Conservation (phyloP, 495 filamentous ascomycete species). For the Lepraria neglecta region DNA sequence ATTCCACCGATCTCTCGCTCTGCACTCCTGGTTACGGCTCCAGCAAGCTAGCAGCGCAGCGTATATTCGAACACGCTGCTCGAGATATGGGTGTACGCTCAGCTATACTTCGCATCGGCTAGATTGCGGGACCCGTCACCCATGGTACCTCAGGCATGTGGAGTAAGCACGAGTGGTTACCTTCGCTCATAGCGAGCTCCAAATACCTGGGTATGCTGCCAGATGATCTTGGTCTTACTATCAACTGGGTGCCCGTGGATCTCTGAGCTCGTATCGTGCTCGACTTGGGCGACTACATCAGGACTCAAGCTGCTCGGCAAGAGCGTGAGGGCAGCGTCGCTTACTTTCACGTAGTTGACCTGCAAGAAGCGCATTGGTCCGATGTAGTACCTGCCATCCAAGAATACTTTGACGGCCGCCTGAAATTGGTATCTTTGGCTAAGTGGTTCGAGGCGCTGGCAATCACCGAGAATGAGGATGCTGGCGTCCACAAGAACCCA, state of each 20-base stretch:
- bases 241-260: conserved; percentile 54
- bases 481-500: background rate
- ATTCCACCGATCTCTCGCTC: conserved; percentile 19
- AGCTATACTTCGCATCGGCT: conserved; percentile 47
- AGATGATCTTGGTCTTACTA: conserved; percentile 31
- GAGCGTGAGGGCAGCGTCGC: background rate
- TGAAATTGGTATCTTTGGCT: background rate
- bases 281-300: conserved; percentile 18
- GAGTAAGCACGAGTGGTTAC: conserved; percentile 55
- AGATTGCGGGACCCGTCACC: conserved; percentile 45
- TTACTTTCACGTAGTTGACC: background rate
- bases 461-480: background rate
- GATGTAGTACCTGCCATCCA: background rate
- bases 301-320: background rate
- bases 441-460: background rate
- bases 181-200: conserved; percentile 38
- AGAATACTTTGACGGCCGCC: background rate
- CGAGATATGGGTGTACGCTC: conserved; percentile 34
- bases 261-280: conserved; percentile 34
- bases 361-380: background rate
- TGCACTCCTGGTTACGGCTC: conserved; percentile 42
- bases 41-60: conserved; percentile 49
- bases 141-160: conserved; percentile 36
- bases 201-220: conserved; percentile 39
- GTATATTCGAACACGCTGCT: conserved; percentile 43